These are phyloP conservation scores for Cyberlindnera maclurae DNA, from an alignment of 805 yeast species.

Conservation along the genomic window DNA sequence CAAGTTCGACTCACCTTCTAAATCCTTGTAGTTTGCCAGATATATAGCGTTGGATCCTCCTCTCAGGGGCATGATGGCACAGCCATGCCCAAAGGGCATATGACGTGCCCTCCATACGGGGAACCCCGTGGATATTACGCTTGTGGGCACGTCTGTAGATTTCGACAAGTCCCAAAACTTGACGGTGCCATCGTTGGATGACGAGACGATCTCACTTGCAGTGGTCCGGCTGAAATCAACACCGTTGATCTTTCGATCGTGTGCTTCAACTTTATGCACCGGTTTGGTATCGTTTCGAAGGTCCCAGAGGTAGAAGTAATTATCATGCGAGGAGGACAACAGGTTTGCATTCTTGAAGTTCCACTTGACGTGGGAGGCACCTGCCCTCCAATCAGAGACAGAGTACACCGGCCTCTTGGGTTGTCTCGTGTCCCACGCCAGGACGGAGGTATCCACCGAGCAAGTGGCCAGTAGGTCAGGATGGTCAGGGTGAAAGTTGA, in stretches of 20 bases:
- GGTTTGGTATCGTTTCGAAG: constrained; percentile 76
- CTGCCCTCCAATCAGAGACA: constrained; percentile 94
- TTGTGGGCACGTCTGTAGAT: constrained; percentile 38
- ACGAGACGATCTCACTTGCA: constrained; percentile 59
- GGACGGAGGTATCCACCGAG: constrained; percentile 81
- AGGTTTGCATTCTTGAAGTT: constrained; percentile 67
- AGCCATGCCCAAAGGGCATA: constrained; percentile 82
- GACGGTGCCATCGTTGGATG: constrained; percentile 81
- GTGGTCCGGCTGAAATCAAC: constrained; percentile 67
- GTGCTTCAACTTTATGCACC: constrained; percentile 60
- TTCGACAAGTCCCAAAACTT: constrained; percentile 70
- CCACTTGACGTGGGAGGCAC: constrained; percentile 96
- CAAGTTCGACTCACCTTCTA: constrained; percentile 29
- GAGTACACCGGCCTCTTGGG: constrained; percentile 66
- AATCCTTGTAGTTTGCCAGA: constrained; percentile 24
- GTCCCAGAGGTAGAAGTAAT: constrained; percentile 82
- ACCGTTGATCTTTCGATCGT: constrained; percentile 82
- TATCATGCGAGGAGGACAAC: constrained; percentile 82
- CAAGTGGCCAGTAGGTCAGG: constrained; percentile 91
- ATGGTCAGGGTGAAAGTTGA: constrained; percentile 80
- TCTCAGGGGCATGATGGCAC: constrained; percentile 83
- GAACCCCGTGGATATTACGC: constrained; percentile 61
- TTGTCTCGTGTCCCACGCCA: constrained; percentile 85
- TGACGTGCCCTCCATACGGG: constrained; percentile 88
- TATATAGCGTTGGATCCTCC: constrained; percentile 62